Conservation (phyloP, 2,329 filamentous ascomycete species). For the Magnaporthiopsis poae region DNA sequence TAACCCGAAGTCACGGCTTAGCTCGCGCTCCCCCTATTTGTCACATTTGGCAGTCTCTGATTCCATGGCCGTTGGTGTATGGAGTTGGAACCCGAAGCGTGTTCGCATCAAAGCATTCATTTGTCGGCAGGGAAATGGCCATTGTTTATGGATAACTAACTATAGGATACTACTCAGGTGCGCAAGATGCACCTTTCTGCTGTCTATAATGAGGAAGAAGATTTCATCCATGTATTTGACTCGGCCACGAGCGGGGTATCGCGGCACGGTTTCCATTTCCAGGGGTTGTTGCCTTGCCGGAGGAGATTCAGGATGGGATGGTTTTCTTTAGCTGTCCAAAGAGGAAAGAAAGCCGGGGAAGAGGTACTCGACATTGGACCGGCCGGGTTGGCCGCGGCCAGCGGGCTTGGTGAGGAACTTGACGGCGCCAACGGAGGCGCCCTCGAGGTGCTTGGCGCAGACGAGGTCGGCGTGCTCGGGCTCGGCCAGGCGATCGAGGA, state of each 20-base stretch:
- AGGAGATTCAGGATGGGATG: background rate
- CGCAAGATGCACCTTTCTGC: background rate
- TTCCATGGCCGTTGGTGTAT: background rate
- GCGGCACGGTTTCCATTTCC: background rate
- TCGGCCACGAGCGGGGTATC: background rate
- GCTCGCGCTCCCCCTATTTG: background rate
- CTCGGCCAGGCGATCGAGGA: conserved; percentile 75
- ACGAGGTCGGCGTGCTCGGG: conserved; percentile 68
- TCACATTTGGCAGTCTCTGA: background rate
- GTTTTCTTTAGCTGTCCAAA: conserved; percentile 20
- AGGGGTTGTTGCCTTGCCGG: background rate
- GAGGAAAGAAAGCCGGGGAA: conserved; percentile 66
- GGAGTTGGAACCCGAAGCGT: background rate
- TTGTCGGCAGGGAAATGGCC: background rate
- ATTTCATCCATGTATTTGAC: background rate
- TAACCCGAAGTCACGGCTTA: background rate
- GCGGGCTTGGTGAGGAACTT: conserved; percentile 71
- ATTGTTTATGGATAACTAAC: background rate
- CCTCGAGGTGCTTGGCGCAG: conserved; percentile 70
- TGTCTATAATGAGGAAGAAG: background rate
- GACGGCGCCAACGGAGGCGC: conserved; percentile 65
- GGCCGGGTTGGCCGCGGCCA: conserved; percentile 62
- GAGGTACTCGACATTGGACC: conserved; percentile 73
- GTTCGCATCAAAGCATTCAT: background rate
- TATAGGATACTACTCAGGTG: background rate